phyloP scores from a whole-genome alignment of 2,329 filamentous ascomycete species.

The Colletotrichum tofieldiae region DNA sequence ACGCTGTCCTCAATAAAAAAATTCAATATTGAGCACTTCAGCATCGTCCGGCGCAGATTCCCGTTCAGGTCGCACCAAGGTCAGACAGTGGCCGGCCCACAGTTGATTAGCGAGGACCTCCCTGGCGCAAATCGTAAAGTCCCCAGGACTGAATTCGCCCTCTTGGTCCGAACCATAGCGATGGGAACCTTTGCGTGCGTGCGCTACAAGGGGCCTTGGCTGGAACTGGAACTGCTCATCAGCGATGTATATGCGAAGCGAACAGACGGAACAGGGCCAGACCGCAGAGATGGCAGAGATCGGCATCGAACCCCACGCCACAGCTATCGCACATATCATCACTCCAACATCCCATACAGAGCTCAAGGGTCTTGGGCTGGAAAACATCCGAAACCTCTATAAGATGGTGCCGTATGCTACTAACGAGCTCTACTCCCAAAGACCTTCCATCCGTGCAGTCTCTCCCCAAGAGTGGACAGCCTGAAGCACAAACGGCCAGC shows the following conservation, averaged over 20 bases:
- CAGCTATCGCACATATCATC: background rate
- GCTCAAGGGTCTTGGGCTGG: conserved; percentile 5
- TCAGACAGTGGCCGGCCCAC: conserved; percentile 38
- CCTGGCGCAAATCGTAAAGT: conserved; percentile 42
- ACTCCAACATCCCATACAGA: background rate
- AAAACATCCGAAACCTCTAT: background rate
- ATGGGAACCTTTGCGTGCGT: conserved; percentile 4
- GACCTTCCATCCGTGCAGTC: conserved; percentile 7
- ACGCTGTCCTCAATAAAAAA: conserved; percentile 28
- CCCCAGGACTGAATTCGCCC: background rate
- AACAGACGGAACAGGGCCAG: conserved; percentile 13
- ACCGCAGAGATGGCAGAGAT: conserved; percentile 7
- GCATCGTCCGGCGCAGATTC: conserved; percentile 34
- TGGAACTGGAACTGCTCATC: background rate
- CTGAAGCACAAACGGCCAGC: conserved; percentile 35
- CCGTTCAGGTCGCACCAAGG: conserved; percentile 40
- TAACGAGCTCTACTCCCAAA: background rate
- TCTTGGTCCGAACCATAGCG: conserved; percentile 14
- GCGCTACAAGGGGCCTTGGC: background rate
- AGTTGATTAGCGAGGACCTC: conserved; percentile 43
- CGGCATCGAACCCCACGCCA: conserved; percentile 1
- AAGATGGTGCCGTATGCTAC: conserved; percentile 15
- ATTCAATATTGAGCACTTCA: conserved; percentile 24
- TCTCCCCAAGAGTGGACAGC: conserved; percentile 10
- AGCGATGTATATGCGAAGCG: background rate